Conservation (phyloP, 139 green algal species). For the Mesotaenium endlicherianum region DNA sequence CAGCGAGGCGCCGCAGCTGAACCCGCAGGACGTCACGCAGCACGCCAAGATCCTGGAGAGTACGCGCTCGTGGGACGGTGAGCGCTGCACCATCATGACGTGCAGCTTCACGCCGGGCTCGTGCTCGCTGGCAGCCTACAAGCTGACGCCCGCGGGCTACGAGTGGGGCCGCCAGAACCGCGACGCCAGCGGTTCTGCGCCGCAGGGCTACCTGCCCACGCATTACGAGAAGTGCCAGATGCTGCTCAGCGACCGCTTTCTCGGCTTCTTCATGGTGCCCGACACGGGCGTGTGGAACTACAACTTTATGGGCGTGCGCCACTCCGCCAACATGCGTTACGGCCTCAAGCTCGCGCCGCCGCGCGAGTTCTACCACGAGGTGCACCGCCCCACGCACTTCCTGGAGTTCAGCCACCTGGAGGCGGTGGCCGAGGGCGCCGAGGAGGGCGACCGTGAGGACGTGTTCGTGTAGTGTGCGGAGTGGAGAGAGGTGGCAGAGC, state of each 20-base stretch:
- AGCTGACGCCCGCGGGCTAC: slow-evolving; percentile 85
- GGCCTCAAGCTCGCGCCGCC: slow-evolving; percentile 85
- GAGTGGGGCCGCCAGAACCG: slow-evolving; percentile 74
- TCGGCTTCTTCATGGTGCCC: slow-evolving; percentile 95
- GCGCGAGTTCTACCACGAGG: slow-evolving; percentile 91
- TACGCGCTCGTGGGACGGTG: slow-evolving; percentile 93
- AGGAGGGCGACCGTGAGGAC: slow-evolving; percentile 88
- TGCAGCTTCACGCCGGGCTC: slow-evolving; percentile 94
- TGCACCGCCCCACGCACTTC: slow-evolving; percentile 90
- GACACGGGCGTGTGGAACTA: slow-evolving; percentile 89
- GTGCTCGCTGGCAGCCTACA: slow-evolving; percentile 92
- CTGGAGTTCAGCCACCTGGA: slow-evolving; percentile 94
- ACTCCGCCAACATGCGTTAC: slow-evolving; percentile 76
- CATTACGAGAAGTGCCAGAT: slow-evolving; percentile 99
- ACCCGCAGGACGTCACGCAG: slow-evolving; percentile 83
- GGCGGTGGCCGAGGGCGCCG: slow-evolving; percentile 61
- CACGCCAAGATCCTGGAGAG: slow-evolving; percentile 94
- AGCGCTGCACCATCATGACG: slow-evolving; percentile 91
- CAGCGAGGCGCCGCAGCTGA: slow-evolving; percentile 90
- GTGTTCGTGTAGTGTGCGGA: slow-evolving; percentile 70
- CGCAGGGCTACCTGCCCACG: slow-evolving; percentile 83
- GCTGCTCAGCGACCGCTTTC: slow-evolving; percentile 96
- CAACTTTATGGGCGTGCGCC: slow-evolving; percentile 92
- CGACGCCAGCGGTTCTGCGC: slow-evolving; percentile 66
- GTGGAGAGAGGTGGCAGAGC: no score